Evolutionary conservation across 208 protist species (phyloP).

Genomic region (Leishmania aethiopica): DNA sequence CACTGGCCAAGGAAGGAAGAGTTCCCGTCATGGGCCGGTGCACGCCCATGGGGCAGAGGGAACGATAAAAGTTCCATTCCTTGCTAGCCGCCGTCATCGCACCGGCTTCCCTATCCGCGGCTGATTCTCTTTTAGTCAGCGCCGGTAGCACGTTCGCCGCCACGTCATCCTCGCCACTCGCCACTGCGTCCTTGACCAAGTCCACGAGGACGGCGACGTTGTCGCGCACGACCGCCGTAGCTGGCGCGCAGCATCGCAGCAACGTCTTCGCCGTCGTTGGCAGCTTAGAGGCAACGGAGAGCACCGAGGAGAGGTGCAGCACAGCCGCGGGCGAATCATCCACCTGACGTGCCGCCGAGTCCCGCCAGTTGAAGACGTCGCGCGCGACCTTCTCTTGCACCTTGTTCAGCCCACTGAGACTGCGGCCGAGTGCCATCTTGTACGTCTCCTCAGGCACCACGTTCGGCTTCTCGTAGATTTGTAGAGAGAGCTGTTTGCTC

Average conservation of each 20-base stretch:
- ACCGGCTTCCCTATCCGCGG: not conserved
- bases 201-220: conserved; percentile 67
- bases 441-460: conserved; percentile 78
- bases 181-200: conserved; percentile 54
- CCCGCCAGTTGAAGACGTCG: conserved; percentile 87
- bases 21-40: conserved; percentile 84
- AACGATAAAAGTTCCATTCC: conserved; percentile 26
- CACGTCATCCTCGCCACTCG: conserved; percentile 12
- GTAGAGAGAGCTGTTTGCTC: conserved; percentile 82
- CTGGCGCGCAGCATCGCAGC: conserved; percentile 70
- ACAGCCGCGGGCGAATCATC: conserved; percentile 88
- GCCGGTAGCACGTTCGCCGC: not conserved
- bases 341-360: conserved; percentile 69
- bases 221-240: conserved; percentile 70
- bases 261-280: conserved; percentile 73
- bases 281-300: conserved; percentile 85
- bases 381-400: conserved; percentile 67
- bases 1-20: conserved; percentile 62
- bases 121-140: not conserved
- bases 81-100: conserved; percentile 7
- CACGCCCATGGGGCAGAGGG: conserved; percentile 37
- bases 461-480: conserved; percentile 93
- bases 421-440: conserved; percentile 68
- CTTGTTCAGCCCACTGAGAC: conserved; percentile 64
- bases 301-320: conserved; percentile 73